Evolutionary conservation across 2,329 filamentous ascomycete genomes (phyloP), one percentile per base, ranked within the genome.

Genomic region (Cercospora sp.): DNA sequence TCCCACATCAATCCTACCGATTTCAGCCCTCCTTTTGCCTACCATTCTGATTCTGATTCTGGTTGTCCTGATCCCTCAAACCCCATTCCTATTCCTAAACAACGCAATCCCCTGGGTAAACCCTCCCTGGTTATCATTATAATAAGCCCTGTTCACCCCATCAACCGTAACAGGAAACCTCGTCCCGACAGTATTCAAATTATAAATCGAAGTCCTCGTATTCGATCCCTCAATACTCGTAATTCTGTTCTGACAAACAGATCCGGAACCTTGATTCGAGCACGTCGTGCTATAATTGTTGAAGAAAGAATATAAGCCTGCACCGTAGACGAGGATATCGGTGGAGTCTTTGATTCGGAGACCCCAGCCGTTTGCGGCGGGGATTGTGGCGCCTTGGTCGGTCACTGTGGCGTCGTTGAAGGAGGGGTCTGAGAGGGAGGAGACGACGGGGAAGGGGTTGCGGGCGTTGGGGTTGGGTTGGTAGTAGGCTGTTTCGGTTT

Each of bases 401-500:
- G 33, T 67, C 31, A 69, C 64, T 10, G 71, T 72, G 23, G 60
- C 60, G 87, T 90, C 60, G 80, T 81, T 80, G 77, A 94, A 97
- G 74, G 88, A 84, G 0, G 93, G 91, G 77, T 94, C 92, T 60
- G 79, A 79, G 73, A 85, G 89, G 7, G 81, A 80, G 13, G 84
- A 71, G 74, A 90, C 87, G 70, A 82, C 80, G 0, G 83, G 83
- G 79, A 91, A 93, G 31, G 90, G 93, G 9, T 86, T 84, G 4
- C 85, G 85, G 1, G 92, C 88, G 72, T 89, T 86, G 2, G 93
- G 92, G 81, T 94, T 94, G 76, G 91, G 87, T 81, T 96, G 92
- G 85, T 90, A 93, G 84, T 89, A 88, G 12, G 94, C 91, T 3
- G 93, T 96, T 82, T 97, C 94, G 4, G 92, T 93, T 82, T 97